phyloP scores from a whole-genome alignment of 225 moss, liverwort and hornwort species.

The Thuidium tamariscinum region DNA sequence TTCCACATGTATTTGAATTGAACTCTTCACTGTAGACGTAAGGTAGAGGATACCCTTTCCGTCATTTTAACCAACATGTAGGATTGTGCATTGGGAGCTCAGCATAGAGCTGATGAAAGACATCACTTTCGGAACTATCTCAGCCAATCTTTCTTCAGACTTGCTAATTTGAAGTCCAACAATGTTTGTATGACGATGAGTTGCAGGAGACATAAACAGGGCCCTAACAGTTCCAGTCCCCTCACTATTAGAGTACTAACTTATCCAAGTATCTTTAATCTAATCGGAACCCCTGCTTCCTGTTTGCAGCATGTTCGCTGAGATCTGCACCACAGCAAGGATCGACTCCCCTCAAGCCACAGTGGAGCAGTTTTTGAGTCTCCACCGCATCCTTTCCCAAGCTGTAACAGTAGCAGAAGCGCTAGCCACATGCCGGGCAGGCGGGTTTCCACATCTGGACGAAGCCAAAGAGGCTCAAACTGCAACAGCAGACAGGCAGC shows the following conservation, averaged over 20 bases:
- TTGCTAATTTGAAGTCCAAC: not conserved
- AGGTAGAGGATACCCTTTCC: not conserved
- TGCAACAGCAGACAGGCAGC: conserved; percentile 10
- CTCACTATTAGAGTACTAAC: not conserved
- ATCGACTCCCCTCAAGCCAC: conserved; percentile 62
- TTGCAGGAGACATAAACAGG: not conserved
- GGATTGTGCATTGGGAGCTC: not conserved
- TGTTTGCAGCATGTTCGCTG: conserved; percentile 83
- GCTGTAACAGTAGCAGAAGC: conserved; percentile 65
- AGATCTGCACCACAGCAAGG: conserved; percentile 61
- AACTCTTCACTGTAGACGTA: not conserved
- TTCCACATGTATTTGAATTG: not conserved
- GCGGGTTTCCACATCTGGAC: not conserved
- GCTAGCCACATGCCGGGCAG: conserved; percentile 30
- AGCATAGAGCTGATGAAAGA: not conserved
- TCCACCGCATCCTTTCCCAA: conserved; percentile 55
- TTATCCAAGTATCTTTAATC: not conserved
- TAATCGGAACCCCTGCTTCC: not conserved
- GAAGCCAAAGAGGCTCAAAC: conserved; percentile 37
- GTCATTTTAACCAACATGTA: too few species aligned
- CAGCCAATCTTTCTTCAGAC: not conserved
- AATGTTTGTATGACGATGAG: not conserved
- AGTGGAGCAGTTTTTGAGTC: conserved; percentile 78
- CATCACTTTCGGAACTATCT: not conserved
- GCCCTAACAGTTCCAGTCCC: not conserved